Evolutionary conservation across 495 filamentous ascomycete species (phyloP), one percentile per base, ranked within the genome.

Genomic region (Aspergillus funiculosus): DNA sequence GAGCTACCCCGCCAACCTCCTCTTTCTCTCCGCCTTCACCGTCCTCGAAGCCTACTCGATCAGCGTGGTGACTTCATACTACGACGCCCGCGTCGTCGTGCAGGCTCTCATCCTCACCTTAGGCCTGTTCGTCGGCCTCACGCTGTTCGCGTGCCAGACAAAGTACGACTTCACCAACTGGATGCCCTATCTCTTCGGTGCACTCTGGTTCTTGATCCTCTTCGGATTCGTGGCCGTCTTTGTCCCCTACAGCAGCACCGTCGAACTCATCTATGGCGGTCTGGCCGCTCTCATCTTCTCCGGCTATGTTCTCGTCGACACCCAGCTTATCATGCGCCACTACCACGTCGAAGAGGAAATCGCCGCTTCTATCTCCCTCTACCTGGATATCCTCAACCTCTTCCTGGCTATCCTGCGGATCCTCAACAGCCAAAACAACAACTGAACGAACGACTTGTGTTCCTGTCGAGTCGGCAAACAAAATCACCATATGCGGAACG

Each of bases 271-370:
- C 45, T 97, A 95, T 58, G 83, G 86, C 29, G 85, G 82, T 2
- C 59, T 89, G 9, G 75, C 80, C 0, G 90, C 92, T 3, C 65
- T 99, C 19, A 76, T 99, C 50, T 99, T 99, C 75, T 86, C 80
- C 25, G 91, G 75, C 0, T 99, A 97, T 63, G 91, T 97, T 50
- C 74, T 98, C 4, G 88, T 97, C 14, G 92, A 98, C 62, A 98
- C 92, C 2, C 91, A 97, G 76, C 68, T 98, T 38, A 80, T 98
- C 21, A 82, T 98, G 79, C 80, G 89, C 50, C 87, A 92, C 62
- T 90, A 94, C 57, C 94, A 98, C 59, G 89, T 94, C 40, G 92
- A 99, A 69, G 92, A 99, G 77, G 92, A 99, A 76, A 96, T 99
- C 61, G 90, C 89, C 0, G 92, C 92, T 38, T 83, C 89, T 1